These are phyloP conservation scores for Thinopyrum elongatum DNA, from an alignment of 176 grass and related monocot genomes.

Conservation along the genomic window DNA sequence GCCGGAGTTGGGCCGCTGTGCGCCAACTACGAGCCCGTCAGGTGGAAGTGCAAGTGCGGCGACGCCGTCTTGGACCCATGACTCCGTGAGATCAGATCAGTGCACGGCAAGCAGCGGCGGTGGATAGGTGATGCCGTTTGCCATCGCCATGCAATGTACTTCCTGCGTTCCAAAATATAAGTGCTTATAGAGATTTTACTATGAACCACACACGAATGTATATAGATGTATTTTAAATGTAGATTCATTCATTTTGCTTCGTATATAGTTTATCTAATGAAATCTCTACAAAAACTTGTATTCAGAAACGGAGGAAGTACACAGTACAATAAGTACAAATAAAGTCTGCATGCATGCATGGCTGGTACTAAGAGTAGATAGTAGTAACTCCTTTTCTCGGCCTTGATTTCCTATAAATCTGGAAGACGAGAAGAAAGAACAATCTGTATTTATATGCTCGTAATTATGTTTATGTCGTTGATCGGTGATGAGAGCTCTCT, in stretches of 20 bases:
- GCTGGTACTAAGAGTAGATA: background rate
- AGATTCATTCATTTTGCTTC: too few species aligned
- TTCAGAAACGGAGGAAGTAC: too few species aligned
- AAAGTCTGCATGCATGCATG: background rate
- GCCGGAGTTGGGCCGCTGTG: conserved; percentile 20
- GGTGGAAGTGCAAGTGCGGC: conserved; percentile 78
- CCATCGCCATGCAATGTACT: background rate
- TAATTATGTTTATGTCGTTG: too few species aligned
- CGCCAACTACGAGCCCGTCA: conserved; percentile 66
- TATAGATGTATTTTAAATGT: too few species aligned
- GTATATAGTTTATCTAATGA: too few species aligned
- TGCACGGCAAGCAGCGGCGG: background rate
- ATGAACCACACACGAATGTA: too few species aligned
- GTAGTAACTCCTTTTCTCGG: background rate
- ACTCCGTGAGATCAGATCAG: background rate
- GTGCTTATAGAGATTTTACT: too few species aligned
- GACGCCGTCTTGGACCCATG: conserved; percentile 54
- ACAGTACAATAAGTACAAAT: background rate
- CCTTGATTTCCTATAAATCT: background rate
- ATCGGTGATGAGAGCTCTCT: too few species aligned
- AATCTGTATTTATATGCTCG: too few species aligned
- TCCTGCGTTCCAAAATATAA: too few species aligned
- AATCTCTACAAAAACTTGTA: too few species aligned
- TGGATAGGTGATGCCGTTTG: background rate
- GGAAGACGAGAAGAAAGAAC: too few species aligned